phyloP scores from a whole-genome alignment of 23 red algal species.

The Cyanidiococcus yangmingshanensis region DNA sequence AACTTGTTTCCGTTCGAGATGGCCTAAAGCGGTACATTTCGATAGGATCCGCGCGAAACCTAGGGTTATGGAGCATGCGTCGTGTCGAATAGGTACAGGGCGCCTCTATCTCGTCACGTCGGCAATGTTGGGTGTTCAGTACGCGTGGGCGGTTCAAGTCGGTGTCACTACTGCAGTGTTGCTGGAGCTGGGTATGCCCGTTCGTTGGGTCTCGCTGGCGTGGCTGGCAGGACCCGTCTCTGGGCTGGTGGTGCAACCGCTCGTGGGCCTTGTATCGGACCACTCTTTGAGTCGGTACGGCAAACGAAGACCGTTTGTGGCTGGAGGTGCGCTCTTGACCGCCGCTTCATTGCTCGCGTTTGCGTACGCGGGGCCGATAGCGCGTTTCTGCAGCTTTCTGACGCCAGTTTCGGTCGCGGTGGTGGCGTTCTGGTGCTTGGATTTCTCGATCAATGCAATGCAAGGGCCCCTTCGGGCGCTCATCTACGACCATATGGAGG shows the following conservation, averaged over 20 bases:
- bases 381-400: not conserved
- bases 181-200: slow-evolving; percentile 50
- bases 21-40: too few relatives aligned
- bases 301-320: slow-evolving; percentile 63
- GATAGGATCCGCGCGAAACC: too few relatives aligned
- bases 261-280: slow-evolving; percentile 63
- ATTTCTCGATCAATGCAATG: slow-evolving; percentile 83
- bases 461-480: slow-evolving; percentile 79
- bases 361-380: slow-evolving; percentile 36
- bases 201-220: slow-evolving; percentile 39
- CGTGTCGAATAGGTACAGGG: not conserved
- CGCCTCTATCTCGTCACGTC: not conserved
- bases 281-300: slow-evolving; percentile 37
- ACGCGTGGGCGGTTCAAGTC: slow-evolving; percentile 75
- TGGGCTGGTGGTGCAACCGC: slow-evolving; percentile 72
- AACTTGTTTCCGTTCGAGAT: too few relatives aligned
- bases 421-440: slow-evolving; percentile 62
- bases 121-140: slow-evolving; percentile 47
- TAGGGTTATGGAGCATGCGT: not conserved
- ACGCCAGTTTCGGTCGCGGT: slow-evolving; percentile 38
- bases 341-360: slow-evolving; percentile 38
- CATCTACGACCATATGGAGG: slow-evolving; percentile 55
- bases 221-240: slow-evolving; percentile 86
- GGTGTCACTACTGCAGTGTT: slow-evolving; percentile 64
- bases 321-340: slow-evolving; percentile 42